These are phyloP conservation scores for Magnolia changhungtana DNA, from an alignment of 164 flowering plant species.

Conservation along the genomic window DNA sequence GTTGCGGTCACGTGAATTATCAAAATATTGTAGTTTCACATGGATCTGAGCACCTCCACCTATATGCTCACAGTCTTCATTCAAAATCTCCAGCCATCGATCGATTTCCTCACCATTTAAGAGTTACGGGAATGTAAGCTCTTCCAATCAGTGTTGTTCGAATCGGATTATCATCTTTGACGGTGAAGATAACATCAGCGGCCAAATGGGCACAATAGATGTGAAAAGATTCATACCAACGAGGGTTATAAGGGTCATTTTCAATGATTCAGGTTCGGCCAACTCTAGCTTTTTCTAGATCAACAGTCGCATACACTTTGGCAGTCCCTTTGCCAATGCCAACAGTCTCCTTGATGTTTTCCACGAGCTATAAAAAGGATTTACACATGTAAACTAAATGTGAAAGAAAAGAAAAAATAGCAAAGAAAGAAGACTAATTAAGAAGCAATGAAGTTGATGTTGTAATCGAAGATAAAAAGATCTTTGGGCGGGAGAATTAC, in stretches of 20 bases:
- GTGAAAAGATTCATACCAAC: slow-evolving; percentile 65
- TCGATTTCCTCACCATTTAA: slow-evolving; percentile 49
- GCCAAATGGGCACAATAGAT: slow-evolving; percentile 73
- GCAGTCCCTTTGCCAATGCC: slow-evolving; percentile 39
- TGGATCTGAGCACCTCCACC: slow-evolving; percentile 42
- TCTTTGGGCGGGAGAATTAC: slow-evolving; percentile 34
- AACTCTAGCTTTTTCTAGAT: slow-evolving; percentile 52
- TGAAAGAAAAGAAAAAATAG: background rate
- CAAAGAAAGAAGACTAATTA: background rate
- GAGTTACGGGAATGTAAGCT: slow-evolving; percentile 61
- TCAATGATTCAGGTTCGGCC: slow-evolving; percentile 50
- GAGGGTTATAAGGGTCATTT: slow-evolving; percentile 40
- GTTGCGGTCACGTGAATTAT: slow-evolving; percentile 31
- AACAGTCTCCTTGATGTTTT: slow-evolving; percentile 32
- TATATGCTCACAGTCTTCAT: slow-evolving; percentile 34
- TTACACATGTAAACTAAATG: background rate
- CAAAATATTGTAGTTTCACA: slow-evolving; percentile 50
- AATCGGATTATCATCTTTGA: slow-evolving; percentile 59
- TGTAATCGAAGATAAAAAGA: slow-evolving; percentile 6
- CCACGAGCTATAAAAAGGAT: slow-evolving; percentile 21
- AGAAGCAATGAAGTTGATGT: background rate
- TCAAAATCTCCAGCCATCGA: slow-evolving; percentile 47
- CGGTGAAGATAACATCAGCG: slow-evolving; percentile 51
- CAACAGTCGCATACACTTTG: slow-evolving; percentile 58
- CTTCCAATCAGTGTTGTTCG: slow-evolving; percentile 63